These are phyloP conservation scores for Xylaria sp. DNA, from an alignment of 2,329 filamentous ascomycete genomes.

Conservation along the genomic window DNA sequence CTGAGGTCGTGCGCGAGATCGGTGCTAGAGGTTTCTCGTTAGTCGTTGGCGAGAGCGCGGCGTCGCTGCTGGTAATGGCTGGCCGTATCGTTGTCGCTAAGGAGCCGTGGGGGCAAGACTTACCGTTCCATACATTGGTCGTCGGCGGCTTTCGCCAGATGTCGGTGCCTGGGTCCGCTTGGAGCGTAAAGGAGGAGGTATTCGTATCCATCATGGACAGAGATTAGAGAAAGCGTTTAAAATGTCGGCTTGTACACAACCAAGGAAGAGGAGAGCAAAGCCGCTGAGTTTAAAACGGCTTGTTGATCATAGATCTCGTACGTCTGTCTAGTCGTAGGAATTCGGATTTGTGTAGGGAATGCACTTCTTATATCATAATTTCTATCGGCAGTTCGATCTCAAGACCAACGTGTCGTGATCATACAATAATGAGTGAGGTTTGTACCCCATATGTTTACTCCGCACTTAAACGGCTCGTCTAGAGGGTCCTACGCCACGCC, in stretches of 20 bases:
- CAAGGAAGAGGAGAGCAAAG: too few species aligned
- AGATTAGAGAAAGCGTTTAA: background rate
- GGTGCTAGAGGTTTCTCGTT: slow-evolving; percentile 34
- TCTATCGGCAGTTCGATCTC: background rate
- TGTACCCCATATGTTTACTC: slow-evolving; percentile 27
- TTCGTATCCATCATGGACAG: slow-evolving; percentile 26
- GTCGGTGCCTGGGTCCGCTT: slow-evolving; percentile 71
- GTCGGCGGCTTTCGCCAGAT: slow-evolving; percentile 81
- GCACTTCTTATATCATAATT: slow-evolving; percentile 9
- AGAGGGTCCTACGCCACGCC: background rate
- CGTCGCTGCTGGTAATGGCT: too few species aligned
- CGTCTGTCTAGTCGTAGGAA: background rate
- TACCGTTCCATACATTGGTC: slow-evolving; percentile 73
- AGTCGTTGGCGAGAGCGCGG: too few species aligned
- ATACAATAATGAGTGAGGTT: slow-evolving; percentile 5
- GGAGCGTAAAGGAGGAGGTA: slow-evolving; percentile 60
- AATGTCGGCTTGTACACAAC: background rate
- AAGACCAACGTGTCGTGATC: slow-evolving; percentile 13
- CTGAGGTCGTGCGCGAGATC: slow-evolving; percentile 51
- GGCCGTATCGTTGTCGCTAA: background rate
- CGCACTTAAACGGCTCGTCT: slow-evolving; percentile 19
- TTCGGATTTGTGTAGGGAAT: background rate
- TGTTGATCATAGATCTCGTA: background rate
- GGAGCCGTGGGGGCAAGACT: background rate
- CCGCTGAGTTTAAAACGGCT: background rate